phyloP scores from a whole-genome alignment of 2,329 filamentous ascomycete genomes.

The Colletotrichum eleusines region DNA sequence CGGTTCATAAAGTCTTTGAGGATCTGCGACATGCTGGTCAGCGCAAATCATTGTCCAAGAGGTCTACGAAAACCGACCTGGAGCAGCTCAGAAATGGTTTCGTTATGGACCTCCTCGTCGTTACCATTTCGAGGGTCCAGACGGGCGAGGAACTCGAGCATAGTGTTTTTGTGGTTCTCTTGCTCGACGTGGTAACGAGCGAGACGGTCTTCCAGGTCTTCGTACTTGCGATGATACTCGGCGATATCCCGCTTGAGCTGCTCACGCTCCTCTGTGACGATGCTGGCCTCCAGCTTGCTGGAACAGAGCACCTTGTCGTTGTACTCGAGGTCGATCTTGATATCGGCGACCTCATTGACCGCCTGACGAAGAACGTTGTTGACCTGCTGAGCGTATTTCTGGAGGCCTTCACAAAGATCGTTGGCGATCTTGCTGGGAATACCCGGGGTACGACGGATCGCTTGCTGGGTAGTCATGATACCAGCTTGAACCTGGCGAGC shows the following conservation, averaged over 20 bases:
- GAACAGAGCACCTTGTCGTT: conserved; percentile 46
- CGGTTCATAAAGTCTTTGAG: conserved; percentile 31
- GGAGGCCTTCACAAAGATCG: conserved; percentile 39
- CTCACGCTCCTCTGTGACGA: conserved; percentile 35
- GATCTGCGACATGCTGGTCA: conserved; percentile 14
- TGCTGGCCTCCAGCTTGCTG: conserved; percentile 39
- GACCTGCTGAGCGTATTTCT: conserved; percentile 48
- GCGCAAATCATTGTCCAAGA: neutral
- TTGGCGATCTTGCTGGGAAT: conserved; percentile 41
- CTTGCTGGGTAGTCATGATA: conserved; percentile 42
- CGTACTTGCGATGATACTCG: conserved; percentile 44
- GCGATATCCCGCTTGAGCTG: conserved; percentile 43
- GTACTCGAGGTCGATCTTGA: conserved; percentile 51
- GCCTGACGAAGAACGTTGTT: conserved; percentile 44
- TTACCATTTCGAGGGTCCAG: conserved; percentile 31
- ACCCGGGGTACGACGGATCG: conserved; percentile 41
- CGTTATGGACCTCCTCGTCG: conserved; percentile 35
- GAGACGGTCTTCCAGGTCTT: conserved; percentile 43
- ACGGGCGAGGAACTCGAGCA: conserved; percentile 37
- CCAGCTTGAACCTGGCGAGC: conserved; percentile 40
- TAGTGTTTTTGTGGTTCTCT: conserved; percentile 39
- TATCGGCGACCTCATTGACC: conserved; percentile 41
- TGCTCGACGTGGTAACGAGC: conserved; percentile 39
- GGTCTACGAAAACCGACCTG: conserved; percentile 19
- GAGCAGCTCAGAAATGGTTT: conserved; percentile 48